A percentile compares a stretch with the other conserved stretches of the same genome.
Conservation (phyloP, 2,329 filamentous ascomycete genomes). For the Neopestalotiopsis clavispora region DNA sequence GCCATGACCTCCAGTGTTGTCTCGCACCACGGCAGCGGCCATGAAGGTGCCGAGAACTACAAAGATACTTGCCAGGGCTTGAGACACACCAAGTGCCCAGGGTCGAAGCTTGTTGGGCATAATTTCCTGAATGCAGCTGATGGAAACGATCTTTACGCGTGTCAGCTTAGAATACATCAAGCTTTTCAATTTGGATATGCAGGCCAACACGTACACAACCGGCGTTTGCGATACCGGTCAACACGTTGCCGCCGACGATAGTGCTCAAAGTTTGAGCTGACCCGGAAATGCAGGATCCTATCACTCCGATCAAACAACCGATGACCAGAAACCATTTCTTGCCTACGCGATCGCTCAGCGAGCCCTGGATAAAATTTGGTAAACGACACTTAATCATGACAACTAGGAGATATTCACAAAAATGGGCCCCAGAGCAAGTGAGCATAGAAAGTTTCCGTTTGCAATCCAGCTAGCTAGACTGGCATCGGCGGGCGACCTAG, state of each 20-base stretch:
- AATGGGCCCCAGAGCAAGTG: slow-evolving; percentile 11
- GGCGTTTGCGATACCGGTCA: slow-evolving; percentile 12
- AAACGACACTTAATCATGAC: not conserved
- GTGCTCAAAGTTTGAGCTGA: not conserved
- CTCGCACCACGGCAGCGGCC: slow-evolving; percentile 3
- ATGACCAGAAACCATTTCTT: slow-evolving; percentile 13
- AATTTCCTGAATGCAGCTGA: slow-evolving; percentile 8
- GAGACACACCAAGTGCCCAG: slow-evolving; percentile 8
- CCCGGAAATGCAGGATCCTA: slow-evolving; percentile 10
- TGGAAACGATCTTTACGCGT: not conserved
- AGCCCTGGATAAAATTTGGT: not conserved
- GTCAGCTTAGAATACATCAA: not conserved
- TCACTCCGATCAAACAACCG: slow-evolving; percentile 10
- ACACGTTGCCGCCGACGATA: slow-evolving; percentile 9
- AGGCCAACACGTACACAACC: slow-evolving; percentile 1
- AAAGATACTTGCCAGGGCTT: not conserved
- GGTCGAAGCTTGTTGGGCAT: slow-evolving; percentile 15
- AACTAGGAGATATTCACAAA: not conserved
- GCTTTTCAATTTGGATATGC: not conserved
- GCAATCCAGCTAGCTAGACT: slow-evolving; percentile 13
- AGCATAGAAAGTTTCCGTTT: slow-evolving; percentile 10
- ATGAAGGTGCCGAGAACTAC: slow-evolving; percentile 8
- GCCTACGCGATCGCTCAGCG: slow-evolving; percentile 7
- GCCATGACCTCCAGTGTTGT: slow-evolving; percentile 8
- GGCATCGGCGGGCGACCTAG: slow-evolving; percentile 5